Base-by-base conservation (phyloP, 2,329 filamentous ascomycete genomes). In the Verticillium nonalfalfae region DNA sequence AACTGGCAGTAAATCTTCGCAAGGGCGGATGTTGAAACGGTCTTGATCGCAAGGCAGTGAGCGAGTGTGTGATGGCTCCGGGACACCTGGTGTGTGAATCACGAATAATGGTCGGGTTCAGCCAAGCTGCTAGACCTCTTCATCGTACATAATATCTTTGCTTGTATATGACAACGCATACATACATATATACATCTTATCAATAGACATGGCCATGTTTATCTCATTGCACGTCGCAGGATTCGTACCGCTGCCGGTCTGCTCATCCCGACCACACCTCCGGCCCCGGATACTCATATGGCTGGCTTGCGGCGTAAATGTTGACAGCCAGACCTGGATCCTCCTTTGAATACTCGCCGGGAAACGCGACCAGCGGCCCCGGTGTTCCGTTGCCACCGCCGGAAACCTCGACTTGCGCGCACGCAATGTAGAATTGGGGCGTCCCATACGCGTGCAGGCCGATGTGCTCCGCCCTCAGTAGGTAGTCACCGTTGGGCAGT, bases 251-350 rank as follows among this genome's bases (percentile, higher is more conserved):
- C 26, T 31, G 26, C 26, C 26, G 4, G 26, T 31, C 7, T 4
- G 45, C 54, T 56, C 15, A 56, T 7, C 54, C 54, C 4, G 54
- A 56, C 58, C 58, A 59, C 7, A 59, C 58, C 31, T 45, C 58
- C 4, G 58, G 58, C 31, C 58, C 58, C 5, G 58, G 58, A 14
- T 59, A 59, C 5, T 45, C 39, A 11, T 59, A 59, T 31, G 40
- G 39, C 26, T 15, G 26, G 13, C 34, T 45, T 18, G 33, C 33
- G 13, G 18, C 40, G 69, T 74, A 74, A 65, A 75, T 68, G 68
- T 68, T 69, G 67, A 75, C 67, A 35, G 72, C 63, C 39, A 75
- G 66, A 18, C 73, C 73, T 59, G 71, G 68, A 63, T 75, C 73
- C 6, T 67, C 65, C 57, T 67, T 71, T n/a, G 66, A 66, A 63